Percentiles rank a stretch among this genome's conserved stretches.
These are phyloP conservation scores for Paspalum notatum DNA, from an alignment of 176 grass and related monocot genomes.

Conservation along the genomic window DNA sequence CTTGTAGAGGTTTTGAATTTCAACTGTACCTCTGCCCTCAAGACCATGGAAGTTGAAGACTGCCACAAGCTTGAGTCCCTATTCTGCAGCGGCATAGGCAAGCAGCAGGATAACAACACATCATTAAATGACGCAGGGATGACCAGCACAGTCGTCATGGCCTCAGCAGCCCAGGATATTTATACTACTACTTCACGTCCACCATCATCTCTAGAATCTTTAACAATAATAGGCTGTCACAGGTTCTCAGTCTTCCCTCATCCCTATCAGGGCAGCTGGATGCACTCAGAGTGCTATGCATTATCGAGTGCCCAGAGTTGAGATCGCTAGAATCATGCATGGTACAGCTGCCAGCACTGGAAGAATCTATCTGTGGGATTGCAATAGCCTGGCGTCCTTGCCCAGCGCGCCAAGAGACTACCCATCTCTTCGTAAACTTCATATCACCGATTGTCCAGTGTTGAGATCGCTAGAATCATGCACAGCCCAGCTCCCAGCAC, in stretches of 20 bases:
- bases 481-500: too few relatives aligned
- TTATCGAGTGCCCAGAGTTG: not conserved
- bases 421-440: not conserved
- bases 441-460: too few relatives aligned
- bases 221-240: not conserved
- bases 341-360: not conserved
- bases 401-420: not conserved
- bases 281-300: not conserved
- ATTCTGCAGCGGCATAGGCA: too few relatives aligned
- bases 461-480: too few relatives aligned
- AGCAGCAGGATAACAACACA: too few relatives aligned
- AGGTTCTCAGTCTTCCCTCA: not conserved
- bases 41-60: accelerated
- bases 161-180: too few relatives aligned
- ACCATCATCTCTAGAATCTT: not conserved
- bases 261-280: not conserved
- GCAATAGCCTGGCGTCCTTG: not conserved
- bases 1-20: not conserved
- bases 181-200: too few relatives aligned
- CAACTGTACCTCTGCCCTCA: not conserved
- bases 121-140: too few relatives aligned
- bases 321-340: not conserved
- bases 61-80: not conserved
- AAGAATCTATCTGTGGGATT: accelerated
- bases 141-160: too few relatives aligned